Percentiles rank a stretch among this genome's conserved stretches.
Conservation (phyloP, 176 grass and related monocot species). For the Poa pratensis region DNA sequence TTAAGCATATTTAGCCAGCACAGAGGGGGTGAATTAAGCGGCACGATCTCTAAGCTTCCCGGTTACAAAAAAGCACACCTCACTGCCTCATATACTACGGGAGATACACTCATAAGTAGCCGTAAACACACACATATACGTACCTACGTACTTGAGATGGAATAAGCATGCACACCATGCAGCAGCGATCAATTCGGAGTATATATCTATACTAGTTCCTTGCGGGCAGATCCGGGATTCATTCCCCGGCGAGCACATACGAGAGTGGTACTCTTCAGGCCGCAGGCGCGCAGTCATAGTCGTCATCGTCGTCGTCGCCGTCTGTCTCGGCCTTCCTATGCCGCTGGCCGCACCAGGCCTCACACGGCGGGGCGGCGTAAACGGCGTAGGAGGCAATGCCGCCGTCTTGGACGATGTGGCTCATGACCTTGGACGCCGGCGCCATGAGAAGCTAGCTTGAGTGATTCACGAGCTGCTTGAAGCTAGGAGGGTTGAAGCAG, state of each 20-base stretch:
- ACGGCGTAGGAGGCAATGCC: conserved; percentile 48
- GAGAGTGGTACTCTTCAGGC: conserved; percentile 39
- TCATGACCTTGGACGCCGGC: conserved; percentile 26
- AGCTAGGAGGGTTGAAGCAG: background rate
- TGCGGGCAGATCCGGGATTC: background rate
- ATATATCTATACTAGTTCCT: conserved; percentile 17
- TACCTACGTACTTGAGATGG: background rate
- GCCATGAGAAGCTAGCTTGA: conserved; percentile 45
- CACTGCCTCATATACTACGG: conserved; percentile 25
- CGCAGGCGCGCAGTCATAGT: conserved; percentile 71
- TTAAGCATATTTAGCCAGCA: background rate
- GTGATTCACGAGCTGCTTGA: background rate
- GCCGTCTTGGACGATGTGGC: conserved; percentile 33
- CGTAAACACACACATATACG: background rate
- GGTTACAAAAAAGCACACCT: conserved; percentile 26
- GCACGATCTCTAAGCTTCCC: conserved; percentile 19
- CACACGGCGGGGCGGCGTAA: conserved; percentile 41
- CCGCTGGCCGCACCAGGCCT: background rate
- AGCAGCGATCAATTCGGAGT: background rate
- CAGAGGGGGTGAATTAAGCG: background rate
- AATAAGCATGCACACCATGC: conserved; percentile 6
- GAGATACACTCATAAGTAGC: conserved; percentile 9
- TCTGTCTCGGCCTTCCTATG: conserved; percentile 51
- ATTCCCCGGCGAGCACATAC: background rate
- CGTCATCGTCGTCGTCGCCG: conserved; percentile 63